Evolutionary conservation across 768 basidiomycete genomes (phyloP), one percentile per base, ranked within the genome.

Genomic region (Kondoa subrosea): DNA sequence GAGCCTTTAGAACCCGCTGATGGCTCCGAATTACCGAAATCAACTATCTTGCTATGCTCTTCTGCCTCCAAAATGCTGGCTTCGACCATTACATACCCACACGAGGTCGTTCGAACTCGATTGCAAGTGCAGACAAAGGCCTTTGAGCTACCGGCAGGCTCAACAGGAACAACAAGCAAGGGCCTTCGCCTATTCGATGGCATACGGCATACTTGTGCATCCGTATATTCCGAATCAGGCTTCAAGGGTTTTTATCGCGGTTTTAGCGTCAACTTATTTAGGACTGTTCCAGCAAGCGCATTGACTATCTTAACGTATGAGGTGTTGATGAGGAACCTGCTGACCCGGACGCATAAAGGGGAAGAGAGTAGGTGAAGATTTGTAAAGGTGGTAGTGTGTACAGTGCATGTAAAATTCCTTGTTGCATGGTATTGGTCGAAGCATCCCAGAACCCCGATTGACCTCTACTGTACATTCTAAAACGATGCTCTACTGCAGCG

Each of bases 101-200:
- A 99, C 78, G 95, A 99, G 77, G 95, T 99, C 57, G 82, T 99
- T 34, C 87, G 95, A n/a, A 97, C 95, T n/a, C 84, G 93, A 3
- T 78, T 97, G 61, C 95, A 99, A 77, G 92, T 93, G 26, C 76
- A 76, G 56, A 32, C 66, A 66, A 25, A 59, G 57, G 56, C 57
- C 26, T n/a, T 61, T 66, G 67, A 21, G 56, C 29, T 56, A 2
- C 21, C 15, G 31, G 50, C 33, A 67, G 66, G 63, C 26, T 32
- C 26, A 16, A 16, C 56, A 33, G 26, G 33, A 62, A 34, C 40
- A 30, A 31, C 65, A 34, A n/a, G n/a, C 56, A 65, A n/a, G 56
- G n/a, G 16, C 40, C 65, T 57, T 21, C 62, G 21, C 1, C 65
- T 60, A 4, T 16, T 50, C 1, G 34, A 66, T 2, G 34, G 89